A percentile compares a stretch with the other conserved stretches of the same genome.
phyloP scores from a whole-genome alignment of 805 yeast genomes.

The Candida fluviatilis region DNA sequence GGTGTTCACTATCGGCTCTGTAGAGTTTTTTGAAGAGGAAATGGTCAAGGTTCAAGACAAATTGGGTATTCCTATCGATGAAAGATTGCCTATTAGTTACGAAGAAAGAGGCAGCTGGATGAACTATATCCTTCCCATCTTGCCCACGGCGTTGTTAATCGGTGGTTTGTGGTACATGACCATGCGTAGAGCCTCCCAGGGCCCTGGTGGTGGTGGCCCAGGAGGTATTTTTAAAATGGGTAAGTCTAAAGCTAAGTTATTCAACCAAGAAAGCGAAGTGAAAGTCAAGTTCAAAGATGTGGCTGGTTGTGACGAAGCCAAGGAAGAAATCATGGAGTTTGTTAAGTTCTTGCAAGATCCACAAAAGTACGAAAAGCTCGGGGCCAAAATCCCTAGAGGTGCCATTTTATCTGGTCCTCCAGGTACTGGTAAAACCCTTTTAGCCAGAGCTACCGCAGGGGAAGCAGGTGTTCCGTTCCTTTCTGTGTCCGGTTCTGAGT shows the following conservation, averaged over 20 bases:
- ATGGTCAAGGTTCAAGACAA: slow-evolving; percentile 69
- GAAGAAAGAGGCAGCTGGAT: slow-evolving; percentile 64
- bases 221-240: slow-evolving; percentile 72
- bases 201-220: slow-evolving; percentile 37
- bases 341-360: slow-evolving; percentile 87
- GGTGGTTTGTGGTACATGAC: slow-evolving; percentile 75
- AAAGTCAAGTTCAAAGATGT: slow-evolving; percentile 83
- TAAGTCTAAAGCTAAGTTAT: slow-evolving; percentile 72
- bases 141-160: slow-evolving; percentile 76
- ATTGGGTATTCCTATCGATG: slow-evolving; percentile 60
- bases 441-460: slow-evolving; percentile 95
- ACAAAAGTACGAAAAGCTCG: slow-evolving; percentile 74
- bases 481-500: slow-evolving; percentile 90
- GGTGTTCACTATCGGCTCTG: slow-evolving; percentile 82
- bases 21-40: slow-evolving; percentile 80
- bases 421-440: slow-evolving; percentile 91
- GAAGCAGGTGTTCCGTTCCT: slow-evolving; percentile 94
- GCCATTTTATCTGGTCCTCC: slow-evolving; percentile 94
- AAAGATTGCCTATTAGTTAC: slow-evolving; percentile 75
- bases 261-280: slow-evolving; percentile 79
- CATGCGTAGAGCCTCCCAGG: slow-evolving; percentile 45
- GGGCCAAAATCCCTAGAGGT: slow-evolving; percentile 94
- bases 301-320: slow-evolving; percentile 94
- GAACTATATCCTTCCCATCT: slow-evolving; percentile 60
- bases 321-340: slow-evolving; percentile 93